Evolutionary conservation across 768 basidiomycete species (phyloP), one percentile per base, ranked within the genome.

Genomic region (Suillus cothurnatus): DNA sequence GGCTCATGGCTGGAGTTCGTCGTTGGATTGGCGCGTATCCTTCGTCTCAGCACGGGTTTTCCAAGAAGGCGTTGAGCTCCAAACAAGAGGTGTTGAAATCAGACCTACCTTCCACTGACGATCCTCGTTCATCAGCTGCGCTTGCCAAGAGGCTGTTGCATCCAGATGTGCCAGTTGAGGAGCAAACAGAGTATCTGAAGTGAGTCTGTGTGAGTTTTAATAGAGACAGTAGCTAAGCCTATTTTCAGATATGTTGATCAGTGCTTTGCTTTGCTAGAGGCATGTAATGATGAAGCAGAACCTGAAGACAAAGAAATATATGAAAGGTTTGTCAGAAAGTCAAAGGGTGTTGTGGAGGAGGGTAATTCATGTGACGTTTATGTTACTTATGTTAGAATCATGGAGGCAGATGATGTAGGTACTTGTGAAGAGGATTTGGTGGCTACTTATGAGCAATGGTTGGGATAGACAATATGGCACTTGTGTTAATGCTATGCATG

Each of bases 1-100:
- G 91, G 63, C 81, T 93, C 61, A 91, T 94, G 65, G 89, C 90
- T 66, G 92, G 92, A 32, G 89, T 94, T 12, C 83, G 90, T 34
- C 84, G 87, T 21, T 93, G 91, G 91, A 93, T 94, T 61, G 82
- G 87, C 12, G 81, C 89, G 1, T 82, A 84, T 52, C 79, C 83
- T 1, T 70, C 81, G 2, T 67, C 82, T 3, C 80, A 69, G 71
- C 32, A 84, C 81, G 67, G 81, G 77, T 67, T 72, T 69, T 61
- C 77, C 71, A 60, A 77, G 76, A 83, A 84, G 41, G 66, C 78
- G 43, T 62, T 71, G 81, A 66, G 68, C 72, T 17, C 79, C 62
- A 23, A 59, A 59, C 58, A 59, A 21, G 66, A 66, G 15, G 41
- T 64, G 41, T 65, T 61, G 26, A 76, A 69, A 77, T 77, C 64